A percentile compares a stretch with the other conserved stretches of the same genome.
Evolutionary conservation across 75 land plant genomes (phyloP).

Genomic region (Pseudotsuga menziesii): DNA sequence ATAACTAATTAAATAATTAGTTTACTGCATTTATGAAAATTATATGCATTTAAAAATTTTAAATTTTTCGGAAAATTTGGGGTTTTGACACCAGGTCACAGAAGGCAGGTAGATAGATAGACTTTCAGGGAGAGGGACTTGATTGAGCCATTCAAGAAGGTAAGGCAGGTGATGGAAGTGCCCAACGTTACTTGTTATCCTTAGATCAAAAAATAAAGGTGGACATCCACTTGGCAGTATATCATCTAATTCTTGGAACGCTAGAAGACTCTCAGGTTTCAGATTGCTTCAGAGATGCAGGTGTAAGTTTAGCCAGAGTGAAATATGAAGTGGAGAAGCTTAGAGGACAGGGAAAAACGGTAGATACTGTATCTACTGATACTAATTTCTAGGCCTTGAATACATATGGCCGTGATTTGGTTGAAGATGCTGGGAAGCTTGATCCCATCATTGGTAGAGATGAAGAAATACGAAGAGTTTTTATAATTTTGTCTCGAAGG

Average conservation of each 20-base stretch:
- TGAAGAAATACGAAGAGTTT: conserved; percentile 85
- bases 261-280: conserved; percentile 76
- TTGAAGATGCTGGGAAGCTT: conserved; percentile 91
- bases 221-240: conserved; percentile 86
- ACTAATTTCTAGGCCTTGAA: conserved; percentile 85
- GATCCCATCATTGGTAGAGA: conserved; percentile 97
- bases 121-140: no score
- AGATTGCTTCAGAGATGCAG: conserved; percentile 72
- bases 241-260: conserved; percentile 77
- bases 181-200: no score
- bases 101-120: no score
- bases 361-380: conserved; percentile 85
- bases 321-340: conserved; percentile 82
- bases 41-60: no score
- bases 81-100: no score
- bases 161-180: no score
- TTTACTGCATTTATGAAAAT: no score
- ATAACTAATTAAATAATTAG: no score
- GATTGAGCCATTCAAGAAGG: no score
- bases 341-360: conserved; percentile 81
- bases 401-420: conserved; percentile 93
- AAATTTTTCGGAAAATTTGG: no score
- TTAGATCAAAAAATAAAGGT: conserved; percentile 83
- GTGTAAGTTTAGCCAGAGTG: conserved; percentile 52
- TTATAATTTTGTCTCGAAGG: conserved; percentile 80